A percentile compares a stretch with the other conserved stretches of the same genome.
Evolutionary conservation across 768 basidiomycete genomes (phyloP).

Genomic region (Termitomyces sp.): DNA sequence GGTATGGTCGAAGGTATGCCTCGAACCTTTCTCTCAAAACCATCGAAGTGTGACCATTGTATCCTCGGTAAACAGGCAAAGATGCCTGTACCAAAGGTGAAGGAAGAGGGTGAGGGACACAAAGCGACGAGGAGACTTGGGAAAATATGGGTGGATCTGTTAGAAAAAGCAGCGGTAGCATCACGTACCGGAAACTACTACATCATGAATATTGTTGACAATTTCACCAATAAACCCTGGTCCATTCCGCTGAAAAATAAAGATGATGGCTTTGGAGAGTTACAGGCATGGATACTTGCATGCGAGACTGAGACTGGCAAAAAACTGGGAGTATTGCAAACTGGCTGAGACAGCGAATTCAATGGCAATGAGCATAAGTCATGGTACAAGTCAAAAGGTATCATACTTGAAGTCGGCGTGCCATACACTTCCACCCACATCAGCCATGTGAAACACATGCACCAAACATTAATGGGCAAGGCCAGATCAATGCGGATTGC

Average conservation of each 20-base stretch:
- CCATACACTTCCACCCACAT: conserved; percentile 2
- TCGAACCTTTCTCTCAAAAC: too few species aligned
- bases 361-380: neutral
- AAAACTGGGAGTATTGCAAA: conserved; percentile 7
- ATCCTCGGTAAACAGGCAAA: too few species aligned
- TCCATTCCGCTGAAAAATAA: neutral
- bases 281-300: conserved; percentile 20
- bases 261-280: conserved; percentile 5
- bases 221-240: neutral
- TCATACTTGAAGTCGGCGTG: neutral
- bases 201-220: neutral
- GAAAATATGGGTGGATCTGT: neutral
- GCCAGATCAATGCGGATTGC: conserved; percentile 19
- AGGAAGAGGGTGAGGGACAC: neutral
- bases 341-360: neutral
- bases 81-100: neutral
- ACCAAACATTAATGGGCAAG: conserved; percentile 21
- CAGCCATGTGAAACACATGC: conserved; percentile 23
- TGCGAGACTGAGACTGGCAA: conserved; percentile 15
- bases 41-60: too few species aligned
- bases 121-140: too few species aligned
- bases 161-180: neutral
- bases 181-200: neutral
- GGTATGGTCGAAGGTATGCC: too few species aligned
- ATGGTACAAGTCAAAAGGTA: conserved; percentile 2